A percentile compares a stretch with the other conserved stretches of the same genome.
phyloP scores from a whole-genome alignment of 2,329 filamentous ascomycete genomes.

The Macroventuria anomochaeta region DNA sequence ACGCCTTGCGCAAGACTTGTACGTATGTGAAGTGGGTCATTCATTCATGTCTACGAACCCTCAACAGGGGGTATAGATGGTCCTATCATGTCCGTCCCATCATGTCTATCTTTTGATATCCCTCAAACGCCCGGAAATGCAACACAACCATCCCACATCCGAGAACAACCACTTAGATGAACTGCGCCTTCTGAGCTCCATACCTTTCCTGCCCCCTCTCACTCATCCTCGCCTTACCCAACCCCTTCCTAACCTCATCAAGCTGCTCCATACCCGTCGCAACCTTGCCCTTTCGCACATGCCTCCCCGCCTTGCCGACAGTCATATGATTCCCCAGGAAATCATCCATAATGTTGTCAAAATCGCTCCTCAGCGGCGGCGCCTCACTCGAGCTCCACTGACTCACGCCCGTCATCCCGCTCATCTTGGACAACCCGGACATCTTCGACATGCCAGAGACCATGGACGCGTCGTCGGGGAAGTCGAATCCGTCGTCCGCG shows the following conservation, averaged over 20 bases:
- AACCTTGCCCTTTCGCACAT: constrained; percentile 79
- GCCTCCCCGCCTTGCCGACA: constrained; percentile 64
- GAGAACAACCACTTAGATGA: not conserved
- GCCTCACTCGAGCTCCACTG: constrained; percentile 48
- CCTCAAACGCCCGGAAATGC: constrained; percentile 15
- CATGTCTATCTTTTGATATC: constrained; percentile 1
- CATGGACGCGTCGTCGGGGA: constrained; percentile 55
- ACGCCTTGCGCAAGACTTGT: too few species aligned
- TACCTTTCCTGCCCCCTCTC: constrained; percentile 29
- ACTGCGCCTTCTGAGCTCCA: constrained; percentile 12
- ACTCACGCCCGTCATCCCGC: constrained; percentile 41
- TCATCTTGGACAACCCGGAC: constrained; percentile 55
- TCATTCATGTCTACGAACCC: constrained; percentile 13
- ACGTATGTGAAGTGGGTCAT: not conserved
- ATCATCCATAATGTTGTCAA: constrained; percentile 90
- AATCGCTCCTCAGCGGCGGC: constrained; percentile 73
- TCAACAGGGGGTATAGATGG: constrained; percentile 1
- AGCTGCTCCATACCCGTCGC: constrained; percentile 85
- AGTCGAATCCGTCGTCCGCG: constrained; percentile 49
- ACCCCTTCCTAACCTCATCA: constrained; percentile 81
- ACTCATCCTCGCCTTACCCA: constrained; percentile 75
- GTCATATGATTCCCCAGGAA: constrained; percentile 80
- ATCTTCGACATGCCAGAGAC: constrained; percentile 58
- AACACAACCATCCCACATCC: not conserved
- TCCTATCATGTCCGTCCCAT: not conserved